A percentile compares a stretch with the other conserved stretches of the same genome.
These are phyloP conservation scores for Pythium diclinum DNA, from an alignment of 352 stramenopile species.

Conservation along the genomic window DNA sequence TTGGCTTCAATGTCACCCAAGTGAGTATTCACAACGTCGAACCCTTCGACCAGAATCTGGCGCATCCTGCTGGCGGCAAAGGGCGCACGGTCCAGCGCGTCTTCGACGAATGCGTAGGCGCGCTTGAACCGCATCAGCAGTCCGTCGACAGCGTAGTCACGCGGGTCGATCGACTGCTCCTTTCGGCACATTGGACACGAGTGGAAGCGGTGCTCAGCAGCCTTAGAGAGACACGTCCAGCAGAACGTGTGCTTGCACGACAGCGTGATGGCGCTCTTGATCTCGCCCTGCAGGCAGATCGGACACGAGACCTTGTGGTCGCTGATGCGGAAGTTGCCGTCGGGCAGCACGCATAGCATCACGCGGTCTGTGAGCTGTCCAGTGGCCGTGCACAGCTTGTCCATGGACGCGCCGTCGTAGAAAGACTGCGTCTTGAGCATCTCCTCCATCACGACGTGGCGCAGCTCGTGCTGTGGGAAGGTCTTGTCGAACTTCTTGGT, in stretches of 20 bases:
- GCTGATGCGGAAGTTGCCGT: conserved; percentile 61
- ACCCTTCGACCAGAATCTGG: conserved; percentile 63
- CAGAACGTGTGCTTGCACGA: conserved; percentile 76
- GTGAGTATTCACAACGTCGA: conserved; percentile 51
- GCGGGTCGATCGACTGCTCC: conserved; percentile 70
- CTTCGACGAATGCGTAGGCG: conserved; percentile 61
- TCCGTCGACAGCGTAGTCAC: conserved; percentile 78
- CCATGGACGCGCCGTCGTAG: conserved; percentile 55
- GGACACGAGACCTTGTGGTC: conserved; percentile 49
- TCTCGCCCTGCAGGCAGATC: conserved; percentile 60
- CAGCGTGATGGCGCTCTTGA: conserved; percentile 71
- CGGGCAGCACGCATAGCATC: conserved; percentile 67
- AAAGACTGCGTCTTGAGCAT: conserved; percentile 59
- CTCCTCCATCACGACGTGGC: conserved; percentile 41
- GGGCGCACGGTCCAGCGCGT: conserved; percentile 42
- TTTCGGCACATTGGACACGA: conserved; percentile 70
- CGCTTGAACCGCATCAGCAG: conserved; percentile 76
- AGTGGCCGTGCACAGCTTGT: conserved; percentile 49
- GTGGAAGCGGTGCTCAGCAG: conserved; percentile 68
- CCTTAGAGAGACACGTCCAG: conserved; percentile 76
- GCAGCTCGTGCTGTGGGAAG: conserved; percentile 28
- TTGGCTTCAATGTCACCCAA: conserved; percentile 50
- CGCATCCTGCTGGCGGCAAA: conserved; percentile 62
- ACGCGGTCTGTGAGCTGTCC: conserved; percentile 55
- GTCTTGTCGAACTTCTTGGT: conserved; percentile 82